A percentile compares a stretch with the other conserved stretches of the same genome.
These are phyloP conservation scores for Salix arbutifolia DNA, from an alignment of 345 rosid species.

Conservation along the genomic window DNA sequence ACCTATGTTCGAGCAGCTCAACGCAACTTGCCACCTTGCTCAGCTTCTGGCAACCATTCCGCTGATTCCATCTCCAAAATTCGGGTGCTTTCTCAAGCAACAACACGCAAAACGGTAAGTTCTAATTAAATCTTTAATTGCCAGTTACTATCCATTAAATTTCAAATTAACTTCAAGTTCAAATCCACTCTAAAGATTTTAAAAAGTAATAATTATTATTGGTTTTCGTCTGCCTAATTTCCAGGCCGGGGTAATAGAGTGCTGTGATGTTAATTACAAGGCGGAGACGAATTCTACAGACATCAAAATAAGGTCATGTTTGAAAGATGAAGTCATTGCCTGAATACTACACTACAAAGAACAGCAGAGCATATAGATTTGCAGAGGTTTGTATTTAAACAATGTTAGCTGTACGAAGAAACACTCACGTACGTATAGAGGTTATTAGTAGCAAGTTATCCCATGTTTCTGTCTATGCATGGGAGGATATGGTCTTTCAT, in stretches of 20 bases:
- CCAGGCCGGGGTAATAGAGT: slow-evolving; percentile 58
- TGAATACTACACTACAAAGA: not conserved
- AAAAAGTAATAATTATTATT: not conserved
- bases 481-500: not conserved
- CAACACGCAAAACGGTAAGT: slow-evolving; percentile 36
- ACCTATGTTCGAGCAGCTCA: slow-evolving; percentile 29
- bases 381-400: too few species aligned
- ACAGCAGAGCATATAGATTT: too few species aligned
- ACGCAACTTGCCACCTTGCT: slow-evolving; percentile 38
- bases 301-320: slow-evolving; percentile 51
- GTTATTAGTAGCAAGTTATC: not conserved
- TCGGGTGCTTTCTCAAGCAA: slow-evolving; percentile 38
- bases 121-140: not conserved
- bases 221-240: not conserved
- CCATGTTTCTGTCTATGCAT: not conserved
- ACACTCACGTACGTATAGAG: too few species aligned
- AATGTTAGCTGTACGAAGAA: too few species aligned
- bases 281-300: slow-evolving; percentile 19
- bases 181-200: too few species aligned
- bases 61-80: slow-evolving; percentile 39
- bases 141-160: too few species aligned
- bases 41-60: slow-evolving; percentile 40
- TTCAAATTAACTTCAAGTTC: too few species aligned
- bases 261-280: slow-evolving; percentile 44
- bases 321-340: slow-evolving; percentile 45